Conservation (phyloP, 495 filamentous ascomycete species). For the Penicillium pulvis region DNA sequence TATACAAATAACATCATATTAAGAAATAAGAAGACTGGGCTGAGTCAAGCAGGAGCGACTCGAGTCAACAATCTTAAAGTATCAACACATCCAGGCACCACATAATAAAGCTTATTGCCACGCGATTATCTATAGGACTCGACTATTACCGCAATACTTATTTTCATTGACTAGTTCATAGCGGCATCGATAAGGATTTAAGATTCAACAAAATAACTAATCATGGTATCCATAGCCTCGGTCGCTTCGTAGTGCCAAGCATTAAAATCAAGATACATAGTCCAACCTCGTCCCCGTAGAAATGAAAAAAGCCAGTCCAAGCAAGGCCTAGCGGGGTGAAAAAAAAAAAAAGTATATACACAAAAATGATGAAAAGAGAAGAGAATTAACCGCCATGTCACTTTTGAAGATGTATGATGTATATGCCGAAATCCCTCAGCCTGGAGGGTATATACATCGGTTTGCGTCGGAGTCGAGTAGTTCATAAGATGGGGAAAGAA, state of each 20-base stretch:
- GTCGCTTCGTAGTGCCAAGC: conserved; percentile 27
- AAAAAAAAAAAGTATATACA: conserved; percentile 7
- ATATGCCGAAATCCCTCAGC: conserved; percentile 9
- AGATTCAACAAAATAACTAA: conserved; percentile 4
- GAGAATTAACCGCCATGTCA: conserved; percentile 5
- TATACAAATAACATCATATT: not conserved
- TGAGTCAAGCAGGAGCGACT: not conserved
- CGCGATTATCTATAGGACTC: not conserved
- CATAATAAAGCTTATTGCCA: not conserved
- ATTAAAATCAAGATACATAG: conserved; percentile 23
- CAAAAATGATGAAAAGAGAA: conserved; percentile 14
- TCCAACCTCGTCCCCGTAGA: conserved; percentile 13
- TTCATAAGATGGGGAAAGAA: not conserved
- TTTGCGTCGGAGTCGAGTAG: conserved; percentile 1
- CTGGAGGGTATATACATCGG: conserved; percentile 24
- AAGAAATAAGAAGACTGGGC: not conserved
- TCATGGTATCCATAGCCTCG: conserved; percentile 37
- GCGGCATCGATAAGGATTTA: not conserved
- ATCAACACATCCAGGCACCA: not conserved
- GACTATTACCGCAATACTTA: not conserved
- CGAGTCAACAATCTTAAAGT: not conserved
- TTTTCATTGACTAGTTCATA: not conserved
- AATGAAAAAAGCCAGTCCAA: conserved; percentile 9
- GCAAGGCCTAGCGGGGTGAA: not conserved
- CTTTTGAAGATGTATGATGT: conserved; percentile 16